Conservation (phyloP, 2,329 filamentous ascomycete species). For the Huntiella moniliformis region DNA sequence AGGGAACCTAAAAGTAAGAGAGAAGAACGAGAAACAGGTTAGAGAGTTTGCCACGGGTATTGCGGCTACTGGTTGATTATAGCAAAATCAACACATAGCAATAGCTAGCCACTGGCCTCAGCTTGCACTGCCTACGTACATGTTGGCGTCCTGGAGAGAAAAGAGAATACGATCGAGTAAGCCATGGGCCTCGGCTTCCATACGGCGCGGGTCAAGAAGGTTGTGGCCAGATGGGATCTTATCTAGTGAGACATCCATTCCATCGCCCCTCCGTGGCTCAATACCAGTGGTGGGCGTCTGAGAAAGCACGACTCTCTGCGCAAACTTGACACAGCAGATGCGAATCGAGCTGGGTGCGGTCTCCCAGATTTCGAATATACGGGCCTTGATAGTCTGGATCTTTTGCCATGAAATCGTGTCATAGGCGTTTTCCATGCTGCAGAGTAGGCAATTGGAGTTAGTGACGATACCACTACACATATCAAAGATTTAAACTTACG, state of each 20-base stretch:
- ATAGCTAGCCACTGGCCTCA: too few relatives aligned
- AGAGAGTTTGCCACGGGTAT: slow-evolving; percentile 6
- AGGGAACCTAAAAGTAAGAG: slow-evolving; percentile 12
- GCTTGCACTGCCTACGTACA: slow-evolving; percentile 1
- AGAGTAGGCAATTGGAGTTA: slow-evolving; percentile 13
- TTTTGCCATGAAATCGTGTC: slow-evolving; percentile 70
- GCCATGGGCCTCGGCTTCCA: slow-evolving; percentile 86
- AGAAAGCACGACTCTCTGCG: slow-evolving; percentile 77
- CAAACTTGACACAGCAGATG: slow-evolving; percentile 94
- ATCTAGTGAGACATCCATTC: slow-evolving; percentile 62
- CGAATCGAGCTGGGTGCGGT: slow-evolving; percentile 54
- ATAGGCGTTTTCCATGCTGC: slow-evolving; percentile 70
- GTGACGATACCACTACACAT: not conserved
- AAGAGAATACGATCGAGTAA: slow-evolving; percentile 74
- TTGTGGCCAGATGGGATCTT: slow-evolving; percentile 72
- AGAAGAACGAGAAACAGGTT: slow-evolving; percentile 9
- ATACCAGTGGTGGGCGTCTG: slow-evolving; percentile 70
- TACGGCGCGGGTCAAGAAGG: slow-evolving; percentile 55
- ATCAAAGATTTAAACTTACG: slow-evolving; percentile 44
- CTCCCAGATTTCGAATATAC: slow-evolving; percentile 80
- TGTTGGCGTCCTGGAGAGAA: slow-evolving; percentile 58
- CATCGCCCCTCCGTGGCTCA: slow-evolving; percentile 47
- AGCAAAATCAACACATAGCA: too few relatives aligned
- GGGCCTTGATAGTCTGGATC: slow-evolving; percentile 75
- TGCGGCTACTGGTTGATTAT: too few relatives aligned